phyloP scores from a whole-genome alignment of 1,284 basidiomycete genomes.

The Farysia itapuensis region DNA sequence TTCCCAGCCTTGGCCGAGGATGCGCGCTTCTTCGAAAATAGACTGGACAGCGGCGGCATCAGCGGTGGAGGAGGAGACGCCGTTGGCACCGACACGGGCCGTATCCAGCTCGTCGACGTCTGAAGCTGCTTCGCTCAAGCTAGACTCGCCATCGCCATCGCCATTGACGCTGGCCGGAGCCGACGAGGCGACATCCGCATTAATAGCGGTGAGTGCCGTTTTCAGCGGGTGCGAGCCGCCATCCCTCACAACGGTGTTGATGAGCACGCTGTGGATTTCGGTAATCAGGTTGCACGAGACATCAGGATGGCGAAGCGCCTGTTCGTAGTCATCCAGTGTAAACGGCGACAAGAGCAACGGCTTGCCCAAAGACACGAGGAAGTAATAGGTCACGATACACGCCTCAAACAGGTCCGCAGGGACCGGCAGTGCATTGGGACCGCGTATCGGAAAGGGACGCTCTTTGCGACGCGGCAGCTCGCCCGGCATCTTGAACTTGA shows the following conservation, averaged over 20 bases:
- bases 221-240: conserved; percentile 68
- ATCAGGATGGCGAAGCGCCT: conserved; percentile 79
- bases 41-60: conserved; percentile 28
- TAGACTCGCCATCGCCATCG: conserved; percentile 30
- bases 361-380: conserved; percentile 85
- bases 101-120: conserved; percentile 30
- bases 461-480: conserved; percentile 39
- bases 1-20: conserved; percentile 46
- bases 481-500: conserved; percentile 41
- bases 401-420: conserved; percentile 73
- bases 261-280: conserved; percentile 84
- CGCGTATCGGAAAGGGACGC: conserved; percentile 70
- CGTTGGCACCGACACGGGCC: conserved; percentile 6
- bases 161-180: conserved; percentile 59
- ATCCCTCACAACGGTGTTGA: conserved; percentile 80
- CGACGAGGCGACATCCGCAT: conserved; percentile 5
- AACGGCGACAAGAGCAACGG: conserved; percentile 86
- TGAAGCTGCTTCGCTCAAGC: conserved; percentile 25
- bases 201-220: conserved; percentile 7
- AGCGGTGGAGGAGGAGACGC: conserved; percentile 3
- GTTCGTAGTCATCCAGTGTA: conserved; percentile 89
- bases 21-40: conserved; percentile 34
- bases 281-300: conserved; percentile 75
- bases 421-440: conserved; percentile 77
- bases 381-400: conserved; percentile 88